These are phyloP conservation scores for Penstemon barbatus DNA, from an alignment of 257 asterid genomes.

Conservation along the genomic window DNA sequence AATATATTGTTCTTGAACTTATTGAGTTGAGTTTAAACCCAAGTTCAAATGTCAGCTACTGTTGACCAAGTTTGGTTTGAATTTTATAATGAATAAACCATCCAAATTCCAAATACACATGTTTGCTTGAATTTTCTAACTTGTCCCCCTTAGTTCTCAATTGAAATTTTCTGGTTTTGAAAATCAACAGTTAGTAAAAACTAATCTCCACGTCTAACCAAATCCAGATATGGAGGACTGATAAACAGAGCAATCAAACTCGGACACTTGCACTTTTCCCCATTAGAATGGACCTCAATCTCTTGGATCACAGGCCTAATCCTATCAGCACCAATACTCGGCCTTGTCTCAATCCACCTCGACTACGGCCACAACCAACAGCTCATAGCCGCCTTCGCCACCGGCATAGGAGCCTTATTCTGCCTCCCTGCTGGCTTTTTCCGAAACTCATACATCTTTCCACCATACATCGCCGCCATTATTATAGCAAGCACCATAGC, in stretches of 20 bases:
- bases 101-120: too few species aligned
- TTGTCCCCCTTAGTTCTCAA: too few species aligned
- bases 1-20: too few species aligned
- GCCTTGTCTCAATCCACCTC: conserved; percentile 56
- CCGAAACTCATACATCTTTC: conserved; percentile 71
- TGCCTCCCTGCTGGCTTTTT: conserved; percentile 89
- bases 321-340: conserved; percentile 70
- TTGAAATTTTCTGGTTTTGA: too few species aligned
- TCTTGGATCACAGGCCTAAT: conserved; percentile 79
- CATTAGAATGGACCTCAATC: conserved; percentile 75
- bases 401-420: conserved; percentile 75
- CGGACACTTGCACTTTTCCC: conserved; percentile 47
- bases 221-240: conserved; percentile 62
- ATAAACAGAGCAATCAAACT: conserved; percentile 48
- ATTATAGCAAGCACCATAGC: conserved; percentile 71
- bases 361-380: conserved; percentile 68
- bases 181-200: background rate
- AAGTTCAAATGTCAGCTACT: too few species aligned
- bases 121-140: too few species aligned
- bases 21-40: too few species aligned
- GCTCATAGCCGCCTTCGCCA: conserved; percentile 67
- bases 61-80: too few species aligned
- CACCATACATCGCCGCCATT: conserved; percentile 66
- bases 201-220: conserved; percentile 3
- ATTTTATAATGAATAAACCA: too few species aligned